Evolutionary conservation across 805 yeast species (phyloP), one percentile per base, ranked within the genome.

Genomic region (Sugiyamaella americana): DNA sequence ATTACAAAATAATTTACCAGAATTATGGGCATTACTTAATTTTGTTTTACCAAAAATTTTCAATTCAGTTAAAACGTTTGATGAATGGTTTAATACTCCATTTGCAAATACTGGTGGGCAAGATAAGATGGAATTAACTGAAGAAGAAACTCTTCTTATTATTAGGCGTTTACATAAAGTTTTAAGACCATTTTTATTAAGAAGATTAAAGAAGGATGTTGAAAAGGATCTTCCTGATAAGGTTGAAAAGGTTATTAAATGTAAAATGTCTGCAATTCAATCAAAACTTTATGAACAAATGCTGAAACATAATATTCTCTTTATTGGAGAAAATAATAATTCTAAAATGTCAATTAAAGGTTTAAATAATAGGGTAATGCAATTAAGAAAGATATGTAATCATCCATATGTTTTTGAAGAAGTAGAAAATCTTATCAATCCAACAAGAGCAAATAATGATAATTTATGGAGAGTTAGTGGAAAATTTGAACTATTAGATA

Each of bases 31-130:
- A 0, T 69, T 91, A 60, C 75, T 91, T 56, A 91, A 91, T 66
- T 91, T 91, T 60, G 98, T 88, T 16, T 69, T 91, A 48, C 98
- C 98, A 10, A 91, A 91, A 64, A 88, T 91, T 67, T 91, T 91
- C 77, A 91, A 93, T 60, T 89, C 97, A 2, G 96, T 87, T 5
- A 91, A 91, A 61, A 84, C 97, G 1, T 91, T 91, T 63, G 98
- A 91, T 65, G 98, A 91, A 60, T 91, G 98, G 98, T 91, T 91
- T 65, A 91, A 91, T 62, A 91, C 98, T 0, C 98, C 98, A 2
- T 91, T 91, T 66, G 95, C 96, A 0, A 91, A 85, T 60, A 84
- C 96, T n/a, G 98, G 98, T 48, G 83, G 89, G 29, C 95, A 86
- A 63, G 98, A 93, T 58, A 88, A 87, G 66, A 83, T 91, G 55